These are phyloP conservation scores for Zalaria obscura DNA, from an alignment of 2,329 filamentous ascomycete species.

Conservation along the genomic window DNA sequence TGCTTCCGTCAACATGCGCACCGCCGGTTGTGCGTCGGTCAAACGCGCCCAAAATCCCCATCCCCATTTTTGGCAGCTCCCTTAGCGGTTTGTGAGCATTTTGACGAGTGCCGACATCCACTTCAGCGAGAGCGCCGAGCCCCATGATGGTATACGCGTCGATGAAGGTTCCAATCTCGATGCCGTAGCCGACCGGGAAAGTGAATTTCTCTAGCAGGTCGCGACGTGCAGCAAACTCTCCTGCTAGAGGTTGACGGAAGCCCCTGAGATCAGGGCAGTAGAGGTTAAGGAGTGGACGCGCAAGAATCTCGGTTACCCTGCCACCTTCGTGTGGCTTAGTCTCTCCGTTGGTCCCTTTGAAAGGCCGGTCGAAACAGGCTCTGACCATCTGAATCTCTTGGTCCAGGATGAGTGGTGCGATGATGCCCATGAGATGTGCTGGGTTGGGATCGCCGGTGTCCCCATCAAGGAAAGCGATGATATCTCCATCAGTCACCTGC, in stretches of 20 bases:
- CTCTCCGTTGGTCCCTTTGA: not conserved
- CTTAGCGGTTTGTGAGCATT: slow-evolving; percentile 2
- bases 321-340: not conserved
- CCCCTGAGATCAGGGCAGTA: slow-evolving; percentile 1
- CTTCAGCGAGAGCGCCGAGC: slow-evolving; percentile 1
- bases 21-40: not conserved
- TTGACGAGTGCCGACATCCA: not conserved
- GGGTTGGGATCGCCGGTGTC: slow-evolving; percentile 1
- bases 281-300: not conserved
- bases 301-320: not conserved
- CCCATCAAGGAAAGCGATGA: slow-evolving; percentile 2
- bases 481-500: slow-evolving; percentile 1
- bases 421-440: slow-evolving; percentile 1
- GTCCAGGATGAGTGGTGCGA: not conserved
- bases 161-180: slow-evolving; percentile 2
- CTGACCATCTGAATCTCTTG: slow-evolving; percentile 2
- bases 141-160: slow-evolving; percentile 2
- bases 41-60: slow-evolving; percentile 1
- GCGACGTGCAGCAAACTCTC: slow-evolving; percentile 3
- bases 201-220: not conserved
- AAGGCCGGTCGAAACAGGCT: slow-evolving; percentile 3
- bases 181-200: slow-evolving; percentile 2
- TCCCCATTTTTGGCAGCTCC: slow-evolving; percentile 1
- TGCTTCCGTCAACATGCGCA: not conserved
- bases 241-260: slow-evolving; percentile 2